Conservation (phyloP, 495 filamentous ascomycete genomes). For the Aspergillus ostianus region DNA sequence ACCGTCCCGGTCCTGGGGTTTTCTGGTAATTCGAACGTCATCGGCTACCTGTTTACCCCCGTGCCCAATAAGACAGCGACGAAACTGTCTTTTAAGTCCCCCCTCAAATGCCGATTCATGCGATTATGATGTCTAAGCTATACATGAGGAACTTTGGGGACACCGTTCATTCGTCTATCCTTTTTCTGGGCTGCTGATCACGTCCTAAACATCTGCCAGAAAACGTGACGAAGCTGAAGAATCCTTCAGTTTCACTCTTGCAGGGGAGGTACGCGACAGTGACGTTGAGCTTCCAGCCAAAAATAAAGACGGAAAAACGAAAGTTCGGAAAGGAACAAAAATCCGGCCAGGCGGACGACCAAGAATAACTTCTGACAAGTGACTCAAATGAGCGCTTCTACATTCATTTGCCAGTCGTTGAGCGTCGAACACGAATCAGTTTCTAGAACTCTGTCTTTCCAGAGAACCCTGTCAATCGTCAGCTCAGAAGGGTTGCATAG, state of each 20-base stretch:
- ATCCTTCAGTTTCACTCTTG: neutral
- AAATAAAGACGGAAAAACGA: neutral
- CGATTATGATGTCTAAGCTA: neutral
- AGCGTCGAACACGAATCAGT: neutral
- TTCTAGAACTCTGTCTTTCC: neutral
- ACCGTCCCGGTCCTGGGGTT: neutral
- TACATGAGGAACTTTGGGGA: neutral
- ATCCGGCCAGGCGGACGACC: neutral
- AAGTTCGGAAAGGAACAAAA: neutral
- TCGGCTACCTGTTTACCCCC: neutral
- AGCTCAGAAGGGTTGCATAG: slow-evolving; percentile 22
- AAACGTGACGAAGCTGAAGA: neutral
- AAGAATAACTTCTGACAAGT: neutral
- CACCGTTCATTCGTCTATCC: neutral
- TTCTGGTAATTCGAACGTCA: neutral
- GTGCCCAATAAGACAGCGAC: neutral
- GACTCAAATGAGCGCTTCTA: neutral
- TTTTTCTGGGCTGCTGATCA: neutral
- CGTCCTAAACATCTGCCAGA: neutral
- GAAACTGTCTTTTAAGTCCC: neutral
- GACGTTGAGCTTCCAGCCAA: neutral
- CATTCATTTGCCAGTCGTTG: neutral
- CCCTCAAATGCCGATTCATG: neutral
- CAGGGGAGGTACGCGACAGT: neutral
- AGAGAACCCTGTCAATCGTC: slow-evolving; percentile 4